These are phyloP conservation scores for Dactylellina haptotyla DNA, from an alignment of 2,329 filamentous ascomycete genomes.

Conservation along the genomic window DNA sequence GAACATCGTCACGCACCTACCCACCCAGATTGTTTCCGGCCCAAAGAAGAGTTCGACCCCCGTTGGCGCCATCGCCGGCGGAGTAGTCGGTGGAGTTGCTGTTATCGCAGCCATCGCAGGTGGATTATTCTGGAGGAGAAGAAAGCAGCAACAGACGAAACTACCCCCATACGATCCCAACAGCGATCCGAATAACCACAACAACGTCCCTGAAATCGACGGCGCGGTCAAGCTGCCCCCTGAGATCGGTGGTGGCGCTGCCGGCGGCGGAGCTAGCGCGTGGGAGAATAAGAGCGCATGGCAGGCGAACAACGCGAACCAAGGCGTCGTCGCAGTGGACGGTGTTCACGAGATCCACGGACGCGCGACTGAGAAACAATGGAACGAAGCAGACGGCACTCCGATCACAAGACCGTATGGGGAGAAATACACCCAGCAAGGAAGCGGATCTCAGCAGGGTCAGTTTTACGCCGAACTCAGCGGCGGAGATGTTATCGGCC, in stretches of 20 bases:
- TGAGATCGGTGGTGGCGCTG: conserved; percentile 28
- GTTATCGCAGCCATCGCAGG: conserved; percentile 42
- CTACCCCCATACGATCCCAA: too few relatives aligned
- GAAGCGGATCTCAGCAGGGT: not conserved
- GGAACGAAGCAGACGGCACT: conserved; percentile 47
- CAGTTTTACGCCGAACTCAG: conserved; percentile 29
- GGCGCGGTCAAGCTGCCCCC: not conserved
- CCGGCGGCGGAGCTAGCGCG: not conserved
- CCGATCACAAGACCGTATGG: conserved; percentile 26
- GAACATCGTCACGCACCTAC: conserved; percentile 43
- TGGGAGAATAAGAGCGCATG: conserved; percentile 27
- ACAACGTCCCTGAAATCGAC: conserved; percentile 25
- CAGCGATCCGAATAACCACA: not conserved
- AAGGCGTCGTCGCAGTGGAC: not conserved
- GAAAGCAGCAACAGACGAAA: conserved; percentile 10
- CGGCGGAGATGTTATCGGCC: conserved; percentile 25
- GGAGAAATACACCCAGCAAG: not conserved
- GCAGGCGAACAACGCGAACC: conserved; percentile 1
- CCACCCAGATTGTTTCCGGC: not conserved
- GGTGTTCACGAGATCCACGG: conserved; percentile 40
- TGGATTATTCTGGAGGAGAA: conserved; percentile 26
- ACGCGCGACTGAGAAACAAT: conserved; percentile 14
- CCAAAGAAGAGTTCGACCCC: conserved; percentile 17
- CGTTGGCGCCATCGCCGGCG: conserved; percentile 54
- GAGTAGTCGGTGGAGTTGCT: conserved; percentile 53